These are phyloP conservation scores for Aspergillus incahuasiensis DNA, from an alignment of 495 filamentous ascomycete genomes.

Conservation along the genomic window DNA sequence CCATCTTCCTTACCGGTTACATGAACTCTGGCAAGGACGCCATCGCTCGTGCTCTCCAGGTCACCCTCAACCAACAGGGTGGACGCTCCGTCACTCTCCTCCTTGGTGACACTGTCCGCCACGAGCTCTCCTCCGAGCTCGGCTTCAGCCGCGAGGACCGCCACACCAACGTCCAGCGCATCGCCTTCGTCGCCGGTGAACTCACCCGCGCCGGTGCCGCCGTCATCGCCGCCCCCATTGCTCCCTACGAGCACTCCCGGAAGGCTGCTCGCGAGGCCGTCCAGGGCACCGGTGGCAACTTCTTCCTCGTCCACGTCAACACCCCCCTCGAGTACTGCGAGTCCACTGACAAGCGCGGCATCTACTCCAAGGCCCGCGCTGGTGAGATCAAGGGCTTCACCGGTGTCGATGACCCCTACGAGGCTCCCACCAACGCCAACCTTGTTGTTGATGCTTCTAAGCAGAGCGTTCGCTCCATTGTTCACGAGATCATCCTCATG, in stretches of 20 bases:
- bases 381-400: slow-evolving; percentile 99
- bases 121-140: slow-evolving; percentile 89
- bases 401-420: slow-evolving; percentile 96
- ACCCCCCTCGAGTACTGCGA: slow-evolving; percentile 90
- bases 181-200: slow-evolving; percentile 93
- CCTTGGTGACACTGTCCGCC: slow-evolving; percentile 89
- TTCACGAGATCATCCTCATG: slow-evolving; percentile 94
- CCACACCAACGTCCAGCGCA: slow-evolving; percentile 91
- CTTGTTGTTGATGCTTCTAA: slow-evolving; percentile 79
- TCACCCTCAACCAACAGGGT: slow-evolving; percentile 96
- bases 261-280: slow-evolving; percentile 75
- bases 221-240: slow-evolving; percentile 96
- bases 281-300: slow-evolving; percentile 72
- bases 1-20: slow-evolving; percentile 95
- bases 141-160: slow-evolving; percentile 93
- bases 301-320: slow-evolving; percentile 92
- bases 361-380: slow-evolving; percentile 76
- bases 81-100: slow-evolving; percentile 91
- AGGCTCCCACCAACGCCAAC: slow-evolving; percentile 75
- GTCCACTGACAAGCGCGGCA: slow-evolving; percentile 88
- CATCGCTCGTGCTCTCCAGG: slow-evolving; percentile 90
- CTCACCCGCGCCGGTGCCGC: slow-evolving; percentile 88
- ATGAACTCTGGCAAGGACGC: slow-evolving; percentile 95
- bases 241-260: slow-evolving; percentile 78
- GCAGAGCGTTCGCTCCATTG: slow-evolving; percentile 83